Base-by-base conservation (phyloP, 768 basidiomycete genomes). In the Jaapia argillacea region DNA sequence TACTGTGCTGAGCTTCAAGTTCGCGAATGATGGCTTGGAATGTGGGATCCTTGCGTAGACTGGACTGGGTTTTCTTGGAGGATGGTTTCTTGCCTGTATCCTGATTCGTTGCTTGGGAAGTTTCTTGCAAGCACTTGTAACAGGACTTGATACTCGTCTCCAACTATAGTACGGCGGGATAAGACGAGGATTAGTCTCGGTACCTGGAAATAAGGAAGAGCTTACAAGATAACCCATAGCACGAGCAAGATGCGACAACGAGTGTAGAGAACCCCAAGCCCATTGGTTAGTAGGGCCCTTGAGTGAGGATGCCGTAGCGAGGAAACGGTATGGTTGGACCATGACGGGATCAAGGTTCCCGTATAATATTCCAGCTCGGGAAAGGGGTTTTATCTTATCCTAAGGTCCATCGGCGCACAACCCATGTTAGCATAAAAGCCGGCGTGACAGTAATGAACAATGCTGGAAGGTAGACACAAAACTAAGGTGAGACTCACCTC, bases 191-290 rank as follows among this genome's bases (percentile, higher is more conserved):
- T n/a, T n/a, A n/a, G 23, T 35, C 6, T 20, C 28, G 47, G 24
- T 43, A 33, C 31, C 16, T 33, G 10, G 31, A 33, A 33, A 10
- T 10, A 40, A 23, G 21, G 22, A 33, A 36, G 13, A 4, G 56
- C 81, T 45, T 55, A 96, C 89, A 50, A 99, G 68, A 58, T 97
- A 90, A 1, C 79, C 74, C 86, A 96, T 88, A 1, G 81, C 87
- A 40, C 88, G 69, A 5, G 89, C 87, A 56, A 96, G 65, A 21
- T 60, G 51, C 12, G 65, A 65, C 21, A 92, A n/a, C n/a, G n/a
- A n/a, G n/a, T n/a, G n/a, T n/a, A n/a, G n/a, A n/a, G n/a, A n/a
- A n/a, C n/a, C n/a, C n/a, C n/a, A n/a, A n/a, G n/a, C n/a, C n/a
- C n/a, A n/a, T n/a, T n/a, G n/a, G n/a, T n/a, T n/a, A n/a, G n/a